Evolutionary conservation across 352 stramenopile genomes (phyloP), one percentile per base, ranked within the genome.

Genomic region (Pythium phragmiticola): DNA sequence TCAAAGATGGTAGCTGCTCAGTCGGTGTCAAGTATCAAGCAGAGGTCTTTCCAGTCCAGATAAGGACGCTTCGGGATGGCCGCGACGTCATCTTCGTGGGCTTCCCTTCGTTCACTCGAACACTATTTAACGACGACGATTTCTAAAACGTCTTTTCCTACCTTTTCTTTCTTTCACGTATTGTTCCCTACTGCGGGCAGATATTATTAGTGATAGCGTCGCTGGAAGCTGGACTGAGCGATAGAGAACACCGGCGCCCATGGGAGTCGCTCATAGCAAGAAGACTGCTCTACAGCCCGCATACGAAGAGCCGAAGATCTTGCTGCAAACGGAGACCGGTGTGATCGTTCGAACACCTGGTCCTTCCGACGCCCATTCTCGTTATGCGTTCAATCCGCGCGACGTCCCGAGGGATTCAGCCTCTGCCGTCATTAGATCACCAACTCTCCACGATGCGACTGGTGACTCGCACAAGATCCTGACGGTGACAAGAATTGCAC

Each of bases 1-100:
- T 95, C 11, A 78, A 86, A 41, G 80, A 90, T 26, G 87, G 87
- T 14, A 81, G 79, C 51, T 92, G 84, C 64, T 73, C 88, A 37
- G 60, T 94, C 52, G 65, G 69, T 0, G 60, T 74, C 2, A 80
- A 81, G 37, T 72, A 70, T 34, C 69, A 82, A 46, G 82, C 77
- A 16, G 70, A 89, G 51, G 78, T 76, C 36, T 92, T 87, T 63
- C 87, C 83, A 0, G 72, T 95, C 12, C 61, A 84, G 49, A 71
- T 90, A 34, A 60, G 73, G 14, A 72, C 49, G 30, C 63, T 79
- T 36, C 60, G 65, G 19, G 69, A 89, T 66, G 78, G 82, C 23
- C 67, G 68, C 9, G 64, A 73, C 16, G 73, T 77, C 21, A 72
- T 95, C 42, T 92, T 87, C 65, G 59, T 95, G 16, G 87, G 87